Evolutionary conservation across 257 asterid genomes (phyloP).

Genomic region (Solanum pinnatisectum): DNA sequence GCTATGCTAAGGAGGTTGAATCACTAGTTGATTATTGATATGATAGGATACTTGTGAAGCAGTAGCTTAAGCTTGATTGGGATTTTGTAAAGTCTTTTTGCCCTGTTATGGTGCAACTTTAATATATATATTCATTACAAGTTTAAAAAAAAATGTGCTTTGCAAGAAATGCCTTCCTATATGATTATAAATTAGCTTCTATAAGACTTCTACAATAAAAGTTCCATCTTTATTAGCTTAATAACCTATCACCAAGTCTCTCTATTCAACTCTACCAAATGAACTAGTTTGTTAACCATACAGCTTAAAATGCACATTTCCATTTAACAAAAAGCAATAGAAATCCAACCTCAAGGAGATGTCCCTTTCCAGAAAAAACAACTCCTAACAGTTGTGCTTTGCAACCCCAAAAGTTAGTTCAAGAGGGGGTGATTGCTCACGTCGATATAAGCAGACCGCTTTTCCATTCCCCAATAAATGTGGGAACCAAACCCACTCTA

Average conservation of each 20-base stretch:
- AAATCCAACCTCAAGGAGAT: not conserved
- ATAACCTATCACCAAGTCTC: not conserved
- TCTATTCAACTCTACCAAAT: not conserved
- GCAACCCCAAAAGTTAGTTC: not conserved
- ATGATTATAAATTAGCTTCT: not conserved
- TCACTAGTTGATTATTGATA: not conserved
- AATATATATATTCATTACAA: not conserved
- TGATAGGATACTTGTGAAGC: not conserved
- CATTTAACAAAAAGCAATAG: not conserved
- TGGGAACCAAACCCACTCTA: not conserved
- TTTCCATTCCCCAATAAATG: not conserved
- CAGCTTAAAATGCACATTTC: not conserved
- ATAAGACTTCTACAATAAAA: not conserved
- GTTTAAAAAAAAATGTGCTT: not conserved
- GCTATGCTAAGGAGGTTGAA: not conserved
- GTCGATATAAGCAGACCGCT: not conserved
- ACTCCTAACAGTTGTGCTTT: not conserved
- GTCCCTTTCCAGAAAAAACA: not conserved
- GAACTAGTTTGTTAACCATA: not conserved
- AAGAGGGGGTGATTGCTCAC: not conserved
- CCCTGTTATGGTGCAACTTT: not conserved
- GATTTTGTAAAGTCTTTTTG: not conserved
- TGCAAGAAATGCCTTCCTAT: not conserved
- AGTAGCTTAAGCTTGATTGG: not conserved
- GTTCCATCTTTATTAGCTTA: not conserved